Evolutionary conservation across 257 asterid genomes (phyloP).

Genomic region (Solanum tarijense): DNA sequence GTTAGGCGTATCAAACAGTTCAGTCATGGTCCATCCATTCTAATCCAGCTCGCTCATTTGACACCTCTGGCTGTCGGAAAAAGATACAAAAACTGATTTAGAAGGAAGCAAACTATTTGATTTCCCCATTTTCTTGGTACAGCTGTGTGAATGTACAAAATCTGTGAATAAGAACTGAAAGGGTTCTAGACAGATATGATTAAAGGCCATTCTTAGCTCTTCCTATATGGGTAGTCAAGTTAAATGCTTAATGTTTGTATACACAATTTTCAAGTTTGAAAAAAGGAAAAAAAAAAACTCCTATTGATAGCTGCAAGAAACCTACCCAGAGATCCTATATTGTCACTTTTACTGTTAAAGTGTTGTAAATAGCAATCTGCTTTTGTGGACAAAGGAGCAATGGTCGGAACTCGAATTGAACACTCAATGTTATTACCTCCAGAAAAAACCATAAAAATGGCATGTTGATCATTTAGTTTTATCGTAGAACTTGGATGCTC

Average conservation of each 20-base stretch:
- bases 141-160: not conserved
- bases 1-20: not conserved
- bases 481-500: not conserved
- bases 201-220: not conserved
- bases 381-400: not conserved
- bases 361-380: not conserved
- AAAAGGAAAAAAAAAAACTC: not conserved
- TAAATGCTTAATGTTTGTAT: not conserved
- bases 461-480: not conserved
- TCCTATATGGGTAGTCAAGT: not conserved
- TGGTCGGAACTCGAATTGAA: not conserved
- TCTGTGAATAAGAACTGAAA: not conserved
- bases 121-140: not conserved
- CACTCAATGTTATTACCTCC: not conserved
- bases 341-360: not conserved
- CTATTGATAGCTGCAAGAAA: not conserved
- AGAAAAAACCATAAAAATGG: not conserved
- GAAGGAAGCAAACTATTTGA: not conserved
- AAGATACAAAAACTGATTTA: not conserved
- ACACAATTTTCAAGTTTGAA: not conserved
- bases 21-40: not conserved
- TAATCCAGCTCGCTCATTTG: not conserved
- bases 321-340: not conserved
- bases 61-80: not conserved
- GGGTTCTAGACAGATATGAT: not conserved